These are phyloP conservation scores for Allium sativum DNA, from an alignment of 106 monocot species.

Conservation along the genomic window DNA sequence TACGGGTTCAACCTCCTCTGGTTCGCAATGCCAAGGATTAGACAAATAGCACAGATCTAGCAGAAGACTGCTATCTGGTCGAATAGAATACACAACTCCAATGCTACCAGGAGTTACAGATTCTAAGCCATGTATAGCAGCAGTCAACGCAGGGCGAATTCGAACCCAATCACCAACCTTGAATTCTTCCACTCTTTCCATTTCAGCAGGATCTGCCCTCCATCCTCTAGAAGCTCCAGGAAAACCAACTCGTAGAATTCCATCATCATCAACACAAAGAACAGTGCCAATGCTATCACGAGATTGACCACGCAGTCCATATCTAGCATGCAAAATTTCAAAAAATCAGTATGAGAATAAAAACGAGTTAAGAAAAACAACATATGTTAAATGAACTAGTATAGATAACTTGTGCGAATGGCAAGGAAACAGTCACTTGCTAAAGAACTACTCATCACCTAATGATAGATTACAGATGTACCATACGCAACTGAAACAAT, in stretches of 20 bases:
- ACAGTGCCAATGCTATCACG: slow-evolving; percentile 98
- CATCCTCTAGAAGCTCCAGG: slow-evolving; percentile 98
- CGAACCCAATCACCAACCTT: slow-evolving; percentile 98
- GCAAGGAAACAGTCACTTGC: too few relatives aligned
- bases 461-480: too few relatives aligned
- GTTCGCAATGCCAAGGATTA: slow-evolving; percentile 94
- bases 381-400: not conserved
- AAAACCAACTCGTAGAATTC: slow-evolving; percentile 89
- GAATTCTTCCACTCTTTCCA: slow-evolving; percentile 99
- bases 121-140: slow-evolving; percentile 87
- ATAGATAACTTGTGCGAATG: too few relatives aligned
- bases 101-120: slow-evolving; percentile 89
- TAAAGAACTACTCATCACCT: too few relatives aligned
- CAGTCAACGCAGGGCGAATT: slow-evolving; percentile 66
- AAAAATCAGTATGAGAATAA: too few relatives aligned
- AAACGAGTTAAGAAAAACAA: not conserved
- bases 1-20: slow-evolving; percentile 98
- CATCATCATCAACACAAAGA: slow-evolving; percentile 99
- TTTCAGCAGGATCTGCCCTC: slow-evolving; percentile 99
- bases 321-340: slow-evolving; percentile 24
- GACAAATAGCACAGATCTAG: slow-evolving; percentile 81
- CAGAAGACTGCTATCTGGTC: slow-evolving; percentile 90
- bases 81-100: slow-evolving; percentile 81
- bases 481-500: too few relatives aligned
- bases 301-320: slow-evolving; percentile 94